Conservation (phyloP, 768 basidiomycete species). For the Kockovaella imperatae region DNA sequence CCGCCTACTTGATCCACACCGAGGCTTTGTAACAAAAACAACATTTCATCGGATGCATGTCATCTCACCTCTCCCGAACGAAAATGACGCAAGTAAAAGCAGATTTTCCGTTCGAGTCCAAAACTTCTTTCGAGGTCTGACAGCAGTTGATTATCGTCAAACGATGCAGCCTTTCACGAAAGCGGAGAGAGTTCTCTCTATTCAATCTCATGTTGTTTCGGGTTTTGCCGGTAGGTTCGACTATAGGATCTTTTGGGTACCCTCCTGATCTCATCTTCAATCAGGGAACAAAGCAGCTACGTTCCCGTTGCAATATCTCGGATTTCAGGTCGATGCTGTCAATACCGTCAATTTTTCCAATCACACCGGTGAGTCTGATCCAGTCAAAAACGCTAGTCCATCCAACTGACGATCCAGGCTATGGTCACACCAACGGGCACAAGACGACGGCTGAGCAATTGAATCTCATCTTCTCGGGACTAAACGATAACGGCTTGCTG, state of each 20-base stretch:
- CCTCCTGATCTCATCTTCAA: background rate
- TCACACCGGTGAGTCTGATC: slow-evolving; percentile 61
- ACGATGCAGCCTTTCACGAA: background rate
- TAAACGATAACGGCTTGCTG: slow-evolving; percentile 72
- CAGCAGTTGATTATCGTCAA: too few relatives aligned
- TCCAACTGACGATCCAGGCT: slow-evolving; percentile 52
- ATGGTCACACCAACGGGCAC: slow-evolving; percentile 70
- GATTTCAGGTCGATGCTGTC: slow-evolving; percentile 91
- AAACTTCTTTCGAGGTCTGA: too few relatives aligned
- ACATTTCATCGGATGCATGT: too few relatives aligned
- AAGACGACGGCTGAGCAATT: slow-evolving; percentile 72
- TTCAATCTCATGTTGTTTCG: slow-evolving; percentile 87
- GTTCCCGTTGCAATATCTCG: slow-evolving; percentile 56
- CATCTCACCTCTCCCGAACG: too few relatives aligned
- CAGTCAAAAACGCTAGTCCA: background rate
- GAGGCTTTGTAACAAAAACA: too few relatives aligned
- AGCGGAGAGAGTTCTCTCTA: slow-evolving; percentile 61
- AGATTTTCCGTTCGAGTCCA: too few relatives aligned
- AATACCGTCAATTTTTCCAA: slow-evolving; percentile 95
- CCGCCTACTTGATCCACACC: too few relatives aligned
- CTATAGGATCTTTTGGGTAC: background rate
- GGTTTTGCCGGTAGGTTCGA: slow-evolving; percentile 69
- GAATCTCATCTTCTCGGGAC: slow-evolving; percentile 59
- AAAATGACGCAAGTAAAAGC: too few relatives aligned
- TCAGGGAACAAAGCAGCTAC: slow-evolving; percentile 56